These are phyloP conservation scores for Pythium rhizo-oryzae DNA, from an alignment of 352 stramenopile species.

Conservation along the genomic window DNA sequence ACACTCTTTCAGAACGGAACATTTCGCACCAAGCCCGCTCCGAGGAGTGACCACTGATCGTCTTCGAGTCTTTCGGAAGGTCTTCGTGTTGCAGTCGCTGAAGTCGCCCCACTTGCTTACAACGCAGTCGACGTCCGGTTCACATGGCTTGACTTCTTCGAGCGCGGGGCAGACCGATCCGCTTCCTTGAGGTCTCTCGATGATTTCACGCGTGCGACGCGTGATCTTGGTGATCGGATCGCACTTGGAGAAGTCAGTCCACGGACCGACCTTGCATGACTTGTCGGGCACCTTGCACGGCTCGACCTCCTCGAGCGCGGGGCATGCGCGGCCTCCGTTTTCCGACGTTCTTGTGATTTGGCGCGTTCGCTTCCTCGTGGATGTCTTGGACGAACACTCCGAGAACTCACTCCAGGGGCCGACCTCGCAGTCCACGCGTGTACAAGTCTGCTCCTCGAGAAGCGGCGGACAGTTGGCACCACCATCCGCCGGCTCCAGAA, in stretches of 20 bases:
- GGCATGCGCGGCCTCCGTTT: slow-evolving; percentile 33
- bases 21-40: slow-evolving; percentile 38
- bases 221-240: slow-evolving; percentile 53
- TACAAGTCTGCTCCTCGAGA: slow-evolving; percentile 45
- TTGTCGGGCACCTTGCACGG: slow-evolving; percentile 42
- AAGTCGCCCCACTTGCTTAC: slow-evolving; percentile 47
- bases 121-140: slow-evolving; percentile 52
- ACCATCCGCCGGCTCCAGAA: slow-evolving; percentile 45
- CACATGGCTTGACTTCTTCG: slow-evolving; percentile 40
- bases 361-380: slow-evolving; percentile 27
- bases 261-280: slow-evolving; percentile 54
- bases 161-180: slow-evolving; percentile 45
- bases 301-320: slow-evolving; percentile 33
- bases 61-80: slow-evolving; percentile 40
- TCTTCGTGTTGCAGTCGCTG: slow-evolving; percentile 33
- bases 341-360: slow-evolving; percentile 13
- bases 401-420: slow-evolving; percentile 22
- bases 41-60: slow-evolving; percentile 39
- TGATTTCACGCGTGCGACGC: slow-evolving; percentile 43
- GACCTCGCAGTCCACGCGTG: slow-evolving; percentile 41
- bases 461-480: slow-evolving; percentile 42
- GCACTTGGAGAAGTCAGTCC: slow-evolving; percentile 48
- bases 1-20: slow-evolving; percentile 39
- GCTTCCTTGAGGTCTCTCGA: slow-evolving; percentile 35
- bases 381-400: slow-evolving; percentile 17